Evolutionary conservation across 306 rosid species (phyloP), one percentile per base, ranked within the genome.

Genomic region (apple (Malus domestica)): DNA sequence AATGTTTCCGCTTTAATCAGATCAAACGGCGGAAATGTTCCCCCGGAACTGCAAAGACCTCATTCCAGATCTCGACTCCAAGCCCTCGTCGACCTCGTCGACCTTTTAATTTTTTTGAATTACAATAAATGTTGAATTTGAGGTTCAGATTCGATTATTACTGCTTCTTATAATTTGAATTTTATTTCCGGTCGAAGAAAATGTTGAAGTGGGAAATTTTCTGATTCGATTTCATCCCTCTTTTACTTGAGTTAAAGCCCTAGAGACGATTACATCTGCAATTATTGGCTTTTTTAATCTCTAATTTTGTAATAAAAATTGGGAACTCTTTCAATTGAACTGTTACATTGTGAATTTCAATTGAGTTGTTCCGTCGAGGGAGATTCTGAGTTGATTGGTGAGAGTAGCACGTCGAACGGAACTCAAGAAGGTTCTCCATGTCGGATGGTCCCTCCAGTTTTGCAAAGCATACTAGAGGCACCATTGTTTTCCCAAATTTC

Each of bases 361-460:
- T 8, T 30, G 8, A 63, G 68, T 30, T 16, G 44, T 63, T 23
- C 76, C 74, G 52, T 70, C 16, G 74, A 71, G 42, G 89, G 83
- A 16, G 80, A 65, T 75, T 59, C 89, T 49, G 88, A 81, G 68
- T 76, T 79, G 73, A 62, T 70, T 46, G 92, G 85, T 72, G 91
- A 84, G 55, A 80, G 78, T 76, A 79, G 81, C 29, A 54, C 72
- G 70, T 86, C 88, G 12, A 84, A 76, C 61, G 98, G 73, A 70
- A 74, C 80, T 38, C 42, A 38, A 79, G 89, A 88, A 73, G 72
- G 71, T 74, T 82, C 94, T 42, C 80, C 91, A 5, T 87, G 86
- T 81, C 84, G 74, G 61, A 92, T 87, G 30, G 86, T 93, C 8
- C 96, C 90, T 77, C 99, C 98, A 15, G 90, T 96, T 65, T 71